phyloP scores from a whole-genome alignment of 129 eudicot species.

The Helichrysum umbraculigerum region DNA sequence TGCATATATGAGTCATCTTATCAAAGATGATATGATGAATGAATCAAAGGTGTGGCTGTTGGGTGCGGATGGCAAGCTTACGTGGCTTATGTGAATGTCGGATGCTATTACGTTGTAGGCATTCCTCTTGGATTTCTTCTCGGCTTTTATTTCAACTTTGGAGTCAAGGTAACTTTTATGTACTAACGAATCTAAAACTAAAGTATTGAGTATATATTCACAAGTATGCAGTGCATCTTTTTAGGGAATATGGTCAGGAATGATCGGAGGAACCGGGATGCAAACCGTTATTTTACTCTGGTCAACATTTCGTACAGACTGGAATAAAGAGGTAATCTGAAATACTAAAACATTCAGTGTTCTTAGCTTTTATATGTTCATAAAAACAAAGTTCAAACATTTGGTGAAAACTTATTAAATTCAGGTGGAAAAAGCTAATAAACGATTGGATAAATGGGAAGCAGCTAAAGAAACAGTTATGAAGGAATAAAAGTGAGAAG shows the following conservation, averaged over 20 bases:
- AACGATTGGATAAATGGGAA: constrained; percentile 67
- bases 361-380: background rate
- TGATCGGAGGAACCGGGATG: constrained; percentile 85
- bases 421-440: constrained; percentile 67
- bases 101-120: constrained; percentile 84
- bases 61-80: constrained; percentile 98
- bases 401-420: background rate
- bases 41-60: constrained; percentile 67
- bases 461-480: constrained; percentile 34
- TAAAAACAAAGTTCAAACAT: no score
- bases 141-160: constrained; percentile 68
- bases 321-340: constrained; percentile 67
- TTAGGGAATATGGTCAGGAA: constrained; percentile 91
- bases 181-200: background rate
- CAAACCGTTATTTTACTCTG: constrained; percentile 64
- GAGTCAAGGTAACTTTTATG: constrained; percentile 55
- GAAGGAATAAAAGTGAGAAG: constrained; percentile 23
- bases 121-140: constrained; percentile 79
- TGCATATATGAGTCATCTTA: no score
- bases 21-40: background rate
- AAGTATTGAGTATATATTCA: no score
- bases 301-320: constrained; percentile 66
- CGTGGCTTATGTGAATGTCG: constrained; percentile 89
- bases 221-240: background rate
- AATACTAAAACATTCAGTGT: no score